phyloP scores from a whole-genome alignment of 176 grass and related monocot genomes.

The Juncus effusus region DNA sequence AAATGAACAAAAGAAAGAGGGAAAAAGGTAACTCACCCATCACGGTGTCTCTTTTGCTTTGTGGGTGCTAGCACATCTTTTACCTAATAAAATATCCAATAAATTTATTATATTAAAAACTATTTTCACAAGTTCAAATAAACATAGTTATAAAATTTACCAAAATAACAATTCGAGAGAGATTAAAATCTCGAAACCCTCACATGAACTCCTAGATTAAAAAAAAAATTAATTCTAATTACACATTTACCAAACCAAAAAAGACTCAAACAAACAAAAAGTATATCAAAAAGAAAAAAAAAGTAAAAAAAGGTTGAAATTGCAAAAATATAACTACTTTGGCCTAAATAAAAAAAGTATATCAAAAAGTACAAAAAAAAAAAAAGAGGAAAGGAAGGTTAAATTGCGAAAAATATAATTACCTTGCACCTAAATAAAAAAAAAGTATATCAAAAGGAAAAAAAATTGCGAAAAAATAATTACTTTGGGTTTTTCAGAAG shows the following conservation, averaged over 20 bases:
- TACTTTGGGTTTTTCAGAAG: conserved; percentile 56
- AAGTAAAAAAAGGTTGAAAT: background rate
- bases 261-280: too few relatives aligned
- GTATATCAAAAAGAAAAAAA: background rate
- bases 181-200: too few relatives aligned
- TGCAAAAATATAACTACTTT: background rate
- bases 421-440: background rate
- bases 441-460: background rate
- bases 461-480: conserved; percentile 4
- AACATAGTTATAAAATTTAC: background rate
- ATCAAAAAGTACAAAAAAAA: background rate
- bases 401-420: background rate
- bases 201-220: too few relatives aligned
- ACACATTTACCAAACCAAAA: too few relatives aligned
- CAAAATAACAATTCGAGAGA: too few relatives aligned
- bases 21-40: conserved; percentile 51
- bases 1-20: background rate
- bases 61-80: conserved; percentile 48
- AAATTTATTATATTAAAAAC: conserved; percentile 25
- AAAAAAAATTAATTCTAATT: too few relatives aligned
- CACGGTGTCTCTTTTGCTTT: conserved; percentile 78
- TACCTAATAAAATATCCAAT: conserved; percentile 33
- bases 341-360: background rate
- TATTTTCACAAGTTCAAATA: background rate
- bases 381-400: too few relatives aligned